Evolutionary conservation across 2,329 filamentous ascomycete species (phyloP).

Genomic region (Neurospora sp.): DNA sequence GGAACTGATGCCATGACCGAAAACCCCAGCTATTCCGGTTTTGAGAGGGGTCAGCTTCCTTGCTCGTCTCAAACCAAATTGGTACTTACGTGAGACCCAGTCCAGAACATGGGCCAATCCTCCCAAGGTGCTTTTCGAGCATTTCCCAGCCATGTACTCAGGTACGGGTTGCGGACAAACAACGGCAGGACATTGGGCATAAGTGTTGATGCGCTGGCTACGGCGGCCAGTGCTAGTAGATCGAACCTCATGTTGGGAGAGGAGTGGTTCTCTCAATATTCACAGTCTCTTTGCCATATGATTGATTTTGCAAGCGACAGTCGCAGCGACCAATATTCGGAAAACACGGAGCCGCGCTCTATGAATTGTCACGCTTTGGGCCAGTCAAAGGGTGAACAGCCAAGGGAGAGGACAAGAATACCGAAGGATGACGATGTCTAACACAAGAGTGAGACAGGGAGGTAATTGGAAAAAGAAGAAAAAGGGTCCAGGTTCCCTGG

Average conservation of each 20-base stretch:
- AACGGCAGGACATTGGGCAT: slow-evolving; percentile 47
- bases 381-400: not conserved
- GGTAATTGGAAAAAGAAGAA: not conserved
- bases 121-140: slow-evolving; percentile 69
- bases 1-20: slow-evolving; percentile 38
- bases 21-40: slow-evolving; percentile 33
- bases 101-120: slow-evolving; percentile 63
- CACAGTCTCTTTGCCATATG: not conserved
- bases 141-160: slow-evolving; percentile 51
- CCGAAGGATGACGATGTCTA: not conserved
- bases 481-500: not conserved
- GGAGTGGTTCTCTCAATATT: not conserved
- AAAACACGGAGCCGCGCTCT: not conserved
- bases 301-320: not conserved
- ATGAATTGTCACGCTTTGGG: not conserved
- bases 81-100: slow-evolving; percentile 21
- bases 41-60: not conserved
- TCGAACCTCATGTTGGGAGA: slow-evolving; percentile 20
- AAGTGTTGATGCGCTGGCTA: slow-evolving; percentile 38
- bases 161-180: slow-evolving; percentile 49
- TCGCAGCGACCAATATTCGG: not conserved
- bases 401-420: not conserved
- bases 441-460: not conserved
- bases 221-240: slow-evolving; percentile 23
- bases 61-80: not conserved